phyloP scores from a whole-genome alignment of 345 rosid genomes.

The Odontarrhena argentea region DNA sequence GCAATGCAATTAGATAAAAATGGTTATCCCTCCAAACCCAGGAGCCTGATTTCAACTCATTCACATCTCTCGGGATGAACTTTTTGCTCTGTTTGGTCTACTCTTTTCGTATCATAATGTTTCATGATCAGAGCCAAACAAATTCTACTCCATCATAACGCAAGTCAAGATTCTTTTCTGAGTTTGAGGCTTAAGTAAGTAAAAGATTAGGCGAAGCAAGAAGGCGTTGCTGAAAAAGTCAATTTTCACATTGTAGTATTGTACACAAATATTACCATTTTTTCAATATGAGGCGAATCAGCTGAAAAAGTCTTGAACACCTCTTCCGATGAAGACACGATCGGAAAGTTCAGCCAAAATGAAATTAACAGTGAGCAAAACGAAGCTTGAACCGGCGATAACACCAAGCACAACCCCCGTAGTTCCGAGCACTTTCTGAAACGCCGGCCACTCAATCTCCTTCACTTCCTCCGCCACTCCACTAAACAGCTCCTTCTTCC shows the following conservation, averaged over 20 bases:
- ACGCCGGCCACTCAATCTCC: constrained; percentile 94
- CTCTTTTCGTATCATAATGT: background rate
- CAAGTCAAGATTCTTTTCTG: constrained; percentile 68
- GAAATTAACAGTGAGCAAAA: constrained; percentile 86
- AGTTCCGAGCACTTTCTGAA: constrained; percentile 78
- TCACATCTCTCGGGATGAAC: too few relatives aligned
- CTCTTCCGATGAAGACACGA: constrained; percentile 74
- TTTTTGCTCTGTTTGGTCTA: too few relatives aligned
- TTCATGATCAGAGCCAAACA: constrained; percentile 56
- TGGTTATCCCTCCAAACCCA: too few relatives aligned
- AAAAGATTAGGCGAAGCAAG: constrained; percentile 67
- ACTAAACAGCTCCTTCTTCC: constrained; percentile 47
- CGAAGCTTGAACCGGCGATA: constrained; percentile 89
- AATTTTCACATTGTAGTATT: background rate
- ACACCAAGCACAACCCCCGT: constrained; percentile 92
- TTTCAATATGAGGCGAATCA: constrained; percentile 11
- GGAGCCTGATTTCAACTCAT: too few relatives aligned
- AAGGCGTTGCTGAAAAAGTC: constrained; percentile 50
- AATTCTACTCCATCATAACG: constrained; percentile 63
- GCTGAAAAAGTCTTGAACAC: constrained; percentile 83
- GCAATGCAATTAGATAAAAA: too few relatives aligned
- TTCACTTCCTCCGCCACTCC: constrained; percentile 85
- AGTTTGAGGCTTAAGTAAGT: constrained; percentile 56
- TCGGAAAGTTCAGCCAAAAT: constrained; percentile 89
- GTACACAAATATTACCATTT: background rate